Percentiles rank a stretch among this genome's conserved stretches.
Evolutionary conservation across 306 rosid genomes (phyloP).

Genomic region (Mimosa bimucronata): DNA sequence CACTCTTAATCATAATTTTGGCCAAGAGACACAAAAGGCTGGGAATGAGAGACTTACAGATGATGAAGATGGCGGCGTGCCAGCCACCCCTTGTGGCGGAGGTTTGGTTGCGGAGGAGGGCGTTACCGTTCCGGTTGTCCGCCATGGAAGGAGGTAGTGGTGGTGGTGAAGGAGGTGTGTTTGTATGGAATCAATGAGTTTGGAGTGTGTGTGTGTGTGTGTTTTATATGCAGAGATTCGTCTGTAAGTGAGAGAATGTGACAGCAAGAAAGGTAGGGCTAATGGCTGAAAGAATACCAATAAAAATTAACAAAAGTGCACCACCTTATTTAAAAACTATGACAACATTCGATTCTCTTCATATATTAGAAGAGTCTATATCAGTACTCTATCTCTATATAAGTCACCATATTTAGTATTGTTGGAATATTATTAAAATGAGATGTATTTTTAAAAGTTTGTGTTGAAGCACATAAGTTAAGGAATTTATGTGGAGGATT

Average conservation of each 20-base stretch:
- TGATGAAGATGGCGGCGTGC: constrained; percentile 60
- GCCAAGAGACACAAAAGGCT: too few species aligned
- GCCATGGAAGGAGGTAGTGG: constrained; percentile 39
- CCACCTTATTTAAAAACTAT: too few species aligned
- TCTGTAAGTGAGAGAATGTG: background rate
- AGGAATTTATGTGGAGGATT: too few species aligned
- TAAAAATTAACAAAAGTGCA: background rate
- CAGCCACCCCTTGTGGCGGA: constrained; percentile 44
- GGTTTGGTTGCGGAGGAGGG: constrained; percentile 29
- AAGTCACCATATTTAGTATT: too few species aligned
- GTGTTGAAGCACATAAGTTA: too few species aligned
- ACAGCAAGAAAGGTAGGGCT: background rate
- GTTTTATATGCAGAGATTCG: background rate
- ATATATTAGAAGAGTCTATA: too few species aligned
- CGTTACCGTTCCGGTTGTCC: constrained; percentile 35
- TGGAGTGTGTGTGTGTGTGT: background rate
- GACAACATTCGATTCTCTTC: background rate
- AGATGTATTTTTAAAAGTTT: too few species aligned
- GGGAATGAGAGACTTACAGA: constrained; percentile 39
- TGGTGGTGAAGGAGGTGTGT: background rate
- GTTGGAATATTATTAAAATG: too few species aligned
- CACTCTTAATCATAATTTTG: too few species aligned
- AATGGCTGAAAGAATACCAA: background rate
- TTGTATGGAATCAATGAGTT: background rate
- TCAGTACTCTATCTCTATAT: too few species aligned